Percentiles rank a stretch among this genome's conserved stretches.
Conservation (phyloP, 805 yeast genomes). For the Candida sanyiensis region DNA sequence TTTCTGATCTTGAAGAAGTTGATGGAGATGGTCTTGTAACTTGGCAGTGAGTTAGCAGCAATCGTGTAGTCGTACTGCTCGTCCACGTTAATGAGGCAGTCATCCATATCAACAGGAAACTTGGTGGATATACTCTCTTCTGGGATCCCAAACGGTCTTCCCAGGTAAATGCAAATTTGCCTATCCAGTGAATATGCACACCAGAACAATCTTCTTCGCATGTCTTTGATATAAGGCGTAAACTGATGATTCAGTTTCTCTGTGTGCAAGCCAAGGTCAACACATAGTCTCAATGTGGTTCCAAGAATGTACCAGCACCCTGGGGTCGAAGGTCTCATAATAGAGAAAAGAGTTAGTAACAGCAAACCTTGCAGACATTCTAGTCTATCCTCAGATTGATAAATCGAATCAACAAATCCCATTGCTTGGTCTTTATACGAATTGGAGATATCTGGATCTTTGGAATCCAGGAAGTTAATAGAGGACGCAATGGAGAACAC, state of each 20-base stretch:
- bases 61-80: slow-evolving; percentile 35
- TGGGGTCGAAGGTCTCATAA: slow-evolving; percentile 85
- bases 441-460: slow-evolving; percentile 60
- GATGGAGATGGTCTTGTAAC: slow-evolving; percentile 63
- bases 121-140: slow-evolving; percentile 69
- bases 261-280: slow-evolving; percentile 79
- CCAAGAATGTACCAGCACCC: slow-evolving; percentile 93
- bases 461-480: slow-evolving; percentile 54
- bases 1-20: slow-evolving; percentile 65
- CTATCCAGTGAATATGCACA: slow-evolving; percentile 82
- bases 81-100: slow-evolving; percentile 46
- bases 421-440: slow-evolving; percentile 66
- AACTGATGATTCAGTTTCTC: slow-evolving; percentile 41
- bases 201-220: slow-evolving; percentile 80
- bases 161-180: slow-evolving; percentile 79
- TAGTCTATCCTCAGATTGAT: slow-evolving; percentile 52
- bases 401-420: slow-evolving; percentile 50
- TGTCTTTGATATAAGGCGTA: slow-evolving; percentile 57
- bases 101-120: slow-evolving; percentile 73
- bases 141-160: slow-evolving; percentile 85
- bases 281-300: slow-evolving; percentile 69
- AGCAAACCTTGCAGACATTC: slow-evolving; percentile 72
- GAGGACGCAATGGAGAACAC: slow-evolving; percentile 79
- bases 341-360: slow-evolving; percentile 61
- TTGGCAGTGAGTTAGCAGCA: slow-evolving; percentile 38